A percentile compares a stretch with the other conserved stretches of the same genome.
phyloP scores from a whole-genome alignment of 2,329 filamentous ascomycete species.

The Lasiodiplodia hormozganensis region DNA sequence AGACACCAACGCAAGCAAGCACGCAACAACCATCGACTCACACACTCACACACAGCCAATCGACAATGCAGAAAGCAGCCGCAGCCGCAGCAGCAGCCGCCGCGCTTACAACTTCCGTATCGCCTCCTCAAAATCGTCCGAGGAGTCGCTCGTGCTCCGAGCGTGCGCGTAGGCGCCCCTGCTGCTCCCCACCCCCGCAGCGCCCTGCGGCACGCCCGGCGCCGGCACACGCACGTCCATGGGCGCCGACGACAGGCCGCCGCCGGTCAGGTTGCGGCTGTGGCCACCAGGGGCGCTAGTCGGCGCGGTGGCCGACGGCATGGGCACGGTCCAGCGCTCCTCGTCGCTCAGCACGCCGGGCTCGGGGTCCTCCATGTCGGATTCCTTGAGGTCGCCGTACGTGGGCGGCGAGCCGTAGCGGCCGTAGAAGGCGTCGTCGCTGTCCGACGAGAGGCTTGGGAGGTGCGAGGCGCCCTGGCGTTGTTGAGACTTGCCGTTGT shows the following conservation, averaged over 20 bases:
- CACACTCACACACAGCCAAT: neutral
- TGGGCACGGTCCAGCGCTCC: slow-evolving; percentile 20
- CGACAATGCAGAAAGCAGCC: neutral
- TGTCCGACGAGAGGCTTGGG: slow-evolving; percentile 10
- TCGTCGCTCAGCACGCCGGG: slow-evolving; percentile 21
- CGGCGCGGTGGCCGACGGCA: slow-evolving; percentile 2
- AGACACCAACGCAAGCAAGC: neutral
- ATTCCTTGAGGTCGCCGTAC: slow-evolving; percentile 20
- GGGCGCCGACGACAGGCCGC: slow-evolving; percentile 14
- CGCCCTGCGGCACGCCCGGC: slow-evolving; percentile 21
- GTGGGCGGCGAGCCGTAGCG: slow-evolving; percentile 19
- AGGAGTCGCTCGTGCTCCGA: slow-evolving; percentile 6
- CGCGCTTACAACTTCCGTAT: slow-evolving; percentile 13
- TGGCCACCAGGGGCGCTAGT: neutral
- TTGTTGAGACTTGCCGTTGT: neutral
- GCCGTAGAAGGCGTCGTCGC: slow-evolving; percentile 22
- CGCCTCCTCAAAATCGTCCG: slow-evolving; percentile 17
- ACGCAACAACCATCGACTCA: neutral
- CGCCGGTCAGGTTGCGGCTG: slow-evolving; percentile 16
- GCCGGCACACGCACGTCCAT: slow-evolving; percentile 13
- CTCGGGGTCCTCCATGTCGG: slow-evolving; percentile 12
- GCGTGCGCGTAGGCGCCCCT: slow-evolving; percentile 11
- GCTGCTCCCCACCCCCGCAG: slow-evolving; percentile 14
- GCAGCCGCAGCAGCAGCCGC: neutral
- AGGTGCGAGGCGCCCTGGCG: neutral